Conservation (phyloP, 192 early-diverging fungal genomes). For the Chytriomyces confervae region DNA sequence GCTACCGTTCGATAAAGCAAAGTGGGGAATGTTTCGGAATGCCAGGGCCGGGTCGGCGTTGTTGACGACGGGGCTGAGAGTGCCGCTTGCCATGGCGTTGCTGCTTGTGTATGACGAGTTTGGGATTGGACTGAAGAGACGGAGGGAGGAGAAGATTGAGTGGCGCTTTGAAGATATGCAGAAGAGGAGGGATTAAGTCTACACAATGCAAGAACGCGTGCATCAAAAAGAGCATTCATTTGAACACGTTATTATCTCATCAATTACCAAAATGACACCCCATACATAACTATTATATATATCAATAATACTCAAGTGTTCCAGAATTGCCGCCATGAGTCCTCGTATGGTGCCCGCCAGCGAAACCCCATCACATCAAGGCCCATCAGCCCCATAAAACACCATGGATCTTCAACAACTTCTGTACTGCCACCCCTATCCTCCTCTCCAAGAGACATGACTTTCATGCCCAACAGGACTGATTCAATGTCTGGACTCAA, state of each 20-base stretch:
- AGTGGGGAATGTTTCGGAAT: constrained; percentile 17
- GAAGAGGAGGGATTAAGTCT: neutral
- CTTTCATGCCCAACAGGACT: constrained; percentile 11
- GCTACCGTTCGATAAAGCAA: constrained; percentile 5
- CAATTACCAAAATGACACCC: too few relatives aligned
- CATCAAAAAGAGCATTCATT: too few relatives aligned
- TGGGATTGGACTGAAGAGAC: neutral
- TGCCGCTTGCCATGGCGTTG: constrained; percentile 1
- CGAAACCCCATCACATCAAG: neutral
- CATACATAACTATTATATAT: too few relatives aligned
- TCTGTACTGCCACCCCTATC: neutral
- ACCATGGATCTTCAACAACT: neutral
- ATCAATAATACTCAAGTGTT: neutral
- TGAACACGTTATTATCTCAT: too few relatives aligned
- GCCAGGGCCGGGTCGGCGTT: neutral
- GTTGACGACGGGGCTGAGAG: neutral
- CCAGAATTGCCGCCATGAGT: constrained; percentile 15
- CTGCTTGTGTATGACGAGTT: constrained; percentile 5
- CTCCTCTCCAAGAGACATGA: neutral
- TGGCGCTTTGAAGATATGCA: neutral
- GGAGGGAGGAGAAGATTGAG: neutral
- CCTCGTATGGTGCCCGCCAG: constrained; percentile 1
- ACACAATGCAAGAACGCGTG: neutral
- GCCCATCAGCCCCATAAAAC: constrained; percentile 8
- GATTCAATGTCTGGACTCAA: neutral